Conservation (phyloP, 2,329 filamentous ascomycete genomes). For the Penicillium nordicum region DNA sequence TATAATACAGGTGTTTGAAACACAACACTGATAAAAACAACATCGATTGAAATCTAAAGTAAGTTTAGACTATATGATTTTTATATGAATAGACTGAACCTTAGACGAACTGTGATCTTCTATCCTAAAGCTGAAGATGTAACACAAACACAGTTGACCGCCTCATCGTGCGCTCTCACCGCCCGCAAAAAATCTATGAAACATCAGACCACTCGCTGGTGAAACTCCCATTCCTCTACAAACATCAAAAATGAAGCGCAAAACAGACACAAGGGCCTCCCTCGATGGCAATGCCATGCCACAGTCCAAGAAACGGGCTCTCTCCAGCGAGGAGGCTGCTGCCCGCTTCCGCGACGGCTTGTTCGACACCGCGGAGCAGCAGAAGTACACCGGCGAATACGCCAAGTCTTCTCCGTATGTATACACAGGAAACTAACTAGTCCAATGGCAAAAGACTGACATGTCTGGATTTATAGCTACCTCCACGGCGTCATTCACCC, state of each 20-base stretch:
- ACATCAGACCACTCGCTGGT: constrained; percentile 14
- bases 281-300: constrained; percentile 32
- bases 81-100: not conserved
- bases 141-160: not conserved
- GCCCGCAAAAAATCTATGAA: constrained; percentile 18
- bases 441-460: constrained; percentile 6
- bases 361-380: constrained; percentile 40
- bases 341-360: constrained; percentile 45
- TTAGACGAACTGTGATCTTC: not conserved
- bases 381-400: constrained; percentile 45
- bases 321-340: constrained; percentile 38
- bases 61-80: not conserved
- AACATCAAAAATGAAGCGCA: constrained; percentile 43
- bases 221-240: not conserved
- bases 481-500: constrained; percentile 86
- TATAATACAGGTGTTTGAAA: too few relatives aligned
- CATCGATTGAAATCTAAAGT: not conserved
- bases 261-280: constrained; percentile 34
- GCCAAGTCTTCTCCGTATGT: constrained; percentile 43
- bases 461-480: constrained; percentile 53
- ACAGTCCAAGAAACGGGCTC: constrained; percentile 38
- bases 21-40: not conserved
- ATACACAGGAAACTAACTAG: not conserved
- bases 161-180: constrained; percentile 12
- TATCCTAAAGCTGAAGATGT: not conserved